Percentiles rank a stretch among this genome's conserved stretches.
Conservation (phyloP, 352 stramenopile genomes). For the Pythium dissotocum region DNA sequence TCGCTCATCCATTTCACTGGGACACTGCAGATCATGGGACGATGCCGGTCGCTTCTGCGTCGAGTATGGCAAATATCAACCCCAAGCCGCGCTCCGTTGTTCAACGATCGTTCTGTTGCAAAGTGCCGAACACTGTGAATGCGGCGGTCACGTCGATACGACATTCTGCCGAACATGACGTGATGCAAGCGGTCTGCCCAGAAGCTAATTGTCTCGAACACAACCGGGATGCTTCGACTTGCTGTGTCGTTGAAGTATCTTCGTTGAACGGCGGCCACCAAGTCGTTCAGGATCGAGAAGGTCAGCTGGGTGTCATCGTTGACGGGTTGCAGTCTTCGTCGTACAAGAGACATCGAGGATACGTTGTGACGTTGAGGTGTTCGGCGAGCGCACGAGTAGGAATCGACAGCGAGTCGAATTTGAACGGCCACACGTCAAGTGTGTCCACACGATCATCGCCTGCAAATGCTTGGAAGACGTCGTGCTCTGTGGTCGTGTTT, state of each 20-base stretch:
- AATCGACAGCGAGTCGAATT: slow-evolving; percentile 27
- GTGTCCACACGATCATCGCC: not conserved
- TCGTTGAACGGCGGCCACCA: slow-evolving; percentile 23
- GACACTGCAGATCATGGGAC: not conserved
- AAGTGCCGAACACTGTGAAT: not conserved
- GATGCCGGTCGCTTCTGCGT: not conserved
- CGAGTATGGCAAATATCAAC: not conserved
- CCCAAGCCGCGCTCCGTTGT: not conserved
- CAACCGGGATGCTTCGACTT: not conserved
- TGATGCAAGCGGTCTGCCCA: slow-evolving; percentile 47
- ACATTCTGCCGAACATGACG: slow-evolving; percentile 6
- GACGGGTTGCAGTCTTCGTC: not conserved
- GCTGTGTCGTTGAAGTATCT: slow-evolving; percentile 6
- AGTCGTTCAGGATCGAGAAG: slow-evolving; percentile 42
- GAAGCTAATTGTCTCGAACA: slow-evolving; percentile 22
- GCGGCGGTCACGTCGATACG: not conserved
- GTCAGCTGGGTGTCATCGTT: slow-evolving; percentile 21
- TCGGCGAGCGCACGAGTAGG: slow-evolving; percentile 13
- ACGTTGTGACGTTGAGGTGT: slow-evolving; percentile 17
- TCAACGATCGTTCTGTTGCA: not conserved
- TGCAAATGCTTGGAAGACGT: not conserved
- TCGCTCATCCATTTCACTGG: not conserved
- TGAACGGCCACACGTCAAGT: slow-evolving; percentile 23
- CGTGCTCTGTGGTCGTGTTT: not conserved
- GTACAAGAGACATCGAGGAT: slow-evolving; percentile 37